Percentiles rank a stretch among this genome's conserved stretches.
Conservation (phyloP, 1,284 basidiomycete species). For the Ceratobasidium sp. region DNA sequence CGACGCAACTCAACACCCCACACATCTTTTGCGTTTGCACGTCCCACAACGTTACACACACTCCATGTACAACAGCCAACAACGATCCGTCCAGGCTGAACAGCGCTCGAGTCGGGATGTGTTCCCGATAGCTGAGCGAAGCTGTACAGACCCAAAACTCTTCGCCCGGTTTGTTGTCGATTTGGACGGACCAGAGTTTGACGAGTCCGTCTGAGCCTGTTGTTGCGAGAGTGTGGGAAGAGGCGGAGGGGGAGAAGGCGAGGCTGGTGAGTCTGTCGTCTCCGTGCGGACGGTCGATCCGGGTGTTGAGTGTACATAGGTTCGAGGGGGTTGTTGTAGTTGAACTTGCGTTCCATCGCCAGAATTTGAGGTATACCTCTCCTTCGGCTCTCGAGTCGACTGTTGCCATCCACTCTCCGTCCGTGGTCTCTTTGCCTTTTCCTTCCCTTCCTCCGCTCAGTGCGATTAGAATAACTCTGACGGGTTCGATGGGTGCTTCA, state of each 20-base stretch:
- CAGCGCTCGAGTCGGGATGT: constrained; percentile 72
- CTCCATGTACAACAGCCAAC: constrained; percentile 79
- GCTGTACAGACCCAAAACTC: constrained; percentile 85
- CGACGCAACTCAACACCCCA: constrained; percentile 63
- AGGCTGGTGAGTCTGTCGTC: constrained; percentile 73
- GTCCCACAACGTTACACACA: constrained; percentile 83
- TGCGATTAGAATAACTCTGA: constrained; percentile 78
- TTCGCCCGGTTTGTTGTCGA: constrained; percentile 54
- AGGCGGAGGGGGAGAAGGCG: constrained; percentile 70
- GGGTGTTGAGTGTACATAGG: constrained; percentile 76
- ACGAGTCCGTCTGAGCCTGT: constrained; percentile 76
- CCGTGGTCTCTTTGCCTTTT: constrained; percentile 40
- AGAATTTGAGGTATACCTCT: constrained; percentile 90
- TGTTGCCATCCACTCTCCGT: constrained; percentile 89
- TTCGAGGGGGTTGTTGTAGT: constrained; percentile 18
- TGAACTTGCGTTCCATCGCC: constrained; percentile 75
- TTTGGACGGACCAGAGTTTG: constrained; percentile 71
- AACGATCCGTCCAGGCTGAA: constrained; percentile 93
- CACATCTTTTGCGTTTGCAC: constrained; percentile 62
- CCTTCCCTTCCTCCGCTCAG: constrained; percentile 65
- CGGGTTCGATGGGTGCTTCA: constrained; percentile 82
- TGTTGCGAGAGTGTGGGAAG: constrained; percentile 66
- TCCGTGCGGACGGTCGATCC: constrained; percentile 91
- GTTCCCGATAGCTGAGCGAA: constrained; percentile 75
- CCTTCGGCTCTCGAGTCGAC: constrained; percentile 80